A percentile compares a stretch with the other conserved stretches of the same genome.
These are phyloP conservation scores for Polytolypa hystricis DNA, from an alignment of 2,329 filamentous ascomycete species.

Conservation along the genomic window DNA sequence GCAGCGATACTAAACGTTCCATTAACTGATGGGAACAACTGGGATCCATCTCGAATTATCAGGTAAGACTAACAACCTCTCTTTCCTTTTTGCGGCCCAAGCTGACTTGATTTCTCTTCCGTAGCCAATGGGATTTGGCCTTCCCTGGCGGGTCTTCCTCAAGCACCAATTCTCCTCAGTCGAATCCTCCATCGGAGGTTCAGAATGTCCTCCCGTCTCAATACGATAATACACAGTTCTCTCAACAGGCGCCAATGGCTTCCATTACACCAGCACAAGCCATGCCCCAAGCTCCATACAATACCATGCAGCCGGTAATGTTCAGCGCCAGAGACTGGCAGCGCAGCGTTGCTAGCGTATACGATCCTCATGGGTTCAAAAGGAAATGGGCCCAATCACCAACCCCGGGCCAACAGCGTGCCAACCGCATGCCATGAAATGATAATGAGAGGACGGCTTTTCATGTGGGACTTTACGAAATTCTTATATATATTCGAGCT, in stretches of 20 bases:
- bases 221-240: conserved; percentile 3
- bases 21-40: conserved; percentile 56
- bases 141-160: conserved; percentile 60
- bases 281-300: conserved; percentile 24
- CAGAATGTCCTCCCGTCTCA: conserved; percentile 8
- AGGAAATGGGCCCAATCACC: conserved; percentile 28
- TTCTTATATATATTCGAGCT: too few relatives aligned
- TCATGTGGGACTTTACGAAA: too few relatives aligned
- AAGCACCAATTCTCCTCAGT: conserved; percentile 30
- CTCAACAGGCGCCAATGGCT: conserved; percentile 8
- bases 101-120: not conserved
- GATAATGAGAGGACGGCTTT: not conserved
- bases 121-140: conserved; percentile 86
- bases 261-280: conserved; percentile 21
- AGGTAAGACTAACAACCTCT: conserved; percentile 47
- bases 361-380: conserved; percentile 35
- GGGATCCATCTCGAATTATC: conserved; percentile 83
- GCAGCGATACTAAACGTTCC: conserved; percentile 42
- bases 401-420: too few relatives aligned
- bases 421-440: not conserved
- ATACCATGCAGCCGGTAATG: conserved; percentile 20
- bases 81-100: not conserved
- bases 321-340: conserved; percentile 39
- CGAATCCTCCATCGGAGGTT: conserved; percentile 18
- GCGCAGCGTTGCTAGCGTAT: conserved; percentile 38